These are phyloP conservation scores for Calocybe gangraenosa DNA, from an alignment of 768 basidiomycete genomes.

Conservation along the genomic window DNA sequence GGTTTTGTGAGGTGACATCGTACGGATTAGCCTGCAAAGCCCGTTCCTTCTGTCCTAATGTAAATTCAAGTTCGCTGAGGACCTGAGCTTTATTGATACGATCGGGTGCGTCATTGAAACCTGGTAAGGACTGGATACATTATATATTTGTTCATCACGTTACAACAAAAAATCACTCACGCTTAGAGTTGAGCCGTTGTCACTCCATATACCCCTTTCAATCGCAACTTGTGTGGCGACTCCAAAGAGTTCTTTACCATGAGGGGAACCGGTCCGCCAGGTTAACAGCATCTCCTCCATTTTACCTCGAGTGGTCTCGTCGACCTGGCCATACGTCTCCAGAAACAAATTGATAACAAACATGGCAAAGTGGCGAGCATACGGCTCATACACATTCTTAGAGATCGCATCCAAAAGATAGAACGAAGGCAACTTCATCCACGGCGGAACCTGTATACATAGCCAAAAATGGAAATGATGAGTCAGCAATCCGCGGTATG, in stretches of 20 bases:
- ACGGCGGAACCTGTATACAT: slow-evolving; percentile 68
- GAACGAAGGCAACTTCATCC: slow-evolving; percentile 89
- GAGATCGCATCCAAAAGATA: slow-evolving; percentile 96
- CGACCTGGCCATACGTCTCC: slow-evolving; percentile 84
- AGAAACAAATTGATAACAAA: slow-evolving; percentile 84
- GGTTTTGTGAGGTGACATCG: slow-evolving; percentile 62
- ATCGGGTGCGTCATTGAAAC: slow-evolving; percentile 33
- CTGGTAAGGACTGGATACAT: slow-evolving; percentile 22
- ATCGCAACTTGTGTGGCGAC: slow-evolving; percentile 74
- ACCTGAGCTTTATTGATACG: slow-evolving; percentile 76
- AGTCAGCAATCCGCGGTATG: slow-evolving; percentile 67
- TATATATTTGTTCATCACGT: slow-evolving; percentile 6
- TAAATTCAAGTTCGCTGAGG: slow-evolving; percentile 77
- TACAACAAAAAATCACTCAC: slow-evolving; percentile 28
- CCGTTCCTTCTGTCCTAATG: slow-evolving; percentile 77
- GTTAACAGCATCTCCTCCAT: slow-evolving; percentile 98
- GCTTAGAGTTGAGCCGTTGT: slow-evolving; percentile 35
- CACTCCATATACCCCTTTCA: slow-evolving; percentile 81
- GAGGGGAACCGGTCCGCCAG: slow-evolving; percentile 86
- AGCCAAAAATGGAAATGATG: slow-evolving; percentile 43
- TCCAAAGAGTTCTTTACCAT: slow-evolving; percentile 82
- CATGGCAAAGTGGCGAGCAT: slow-evolving; percentile 78
- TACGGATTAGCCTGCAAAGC: slow-evolving; percentile 67
- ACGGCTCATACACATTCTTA: slow-evolving; percentile 94
- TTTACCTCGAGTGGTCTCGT: slow-evolving; percentile 79